Base-by-base conservation (phyloP, 441 rosid genomes). In the Flueggea neowawraea region DNA sequence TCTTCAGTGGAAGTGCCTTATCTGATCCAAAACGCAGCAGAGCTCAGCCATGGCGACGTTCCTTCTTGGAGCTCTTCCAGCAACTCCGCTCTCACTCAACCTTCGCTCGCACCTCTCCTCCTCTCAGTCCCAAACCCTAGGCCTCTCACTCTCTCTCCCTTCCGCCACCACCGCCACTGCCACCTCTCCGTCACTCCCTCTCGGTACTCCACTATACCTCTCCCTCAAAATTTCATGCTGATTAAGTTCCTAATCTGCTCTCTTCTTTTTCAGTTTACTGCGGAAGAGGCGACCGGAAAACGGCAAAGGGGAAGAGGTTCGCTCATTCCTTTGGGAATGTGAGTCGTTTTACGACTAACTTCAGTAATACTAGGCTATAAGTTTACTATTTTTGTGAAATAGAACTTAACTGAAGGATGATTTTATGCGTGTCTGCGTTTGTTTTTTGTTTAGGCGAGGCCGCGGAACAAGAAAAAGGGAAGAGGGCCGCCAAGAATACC, bases 321-420 rank as follows among this genome's bases (percentile, higher is more conserved):
- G 82, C 79, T 53, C 98, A 89, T 79, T 89, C 95, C 2, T 89
- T 79, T 16, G 96, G 96, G 54, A 87, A 89, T 70, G 98, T 89
- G 28, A 22, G 28, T 22, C 28, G 28, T 22, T 22, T 22, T 22
- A 22, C 28, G 57, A 78, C 80, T 68, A 15, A 43, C 45, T 43
- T 43, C 45, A 6, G 31, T 31, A 9, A 10, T 11, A 32, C 3
- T 28, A 12, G 0, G 6, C 33, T 51, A 43, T 55, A 54, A 10
- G 13, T 45, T 11, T 1, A 5, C 33, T 68, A 10, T 4, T 16
- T 14, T 68, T 43, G 4, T 17, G 41, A 4, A 48, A 6, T 43
- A 4, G 45, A 43, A 6, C 39, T 61, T 62, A n/a, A 33, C 28
- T 22, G 28, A 22, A 22, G 2, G 28, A 22, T 22, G 28, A 22